Conservation (phyloP, 2,329 filamentous ascomycete genomes). For the Periconia sp. region DNA sequence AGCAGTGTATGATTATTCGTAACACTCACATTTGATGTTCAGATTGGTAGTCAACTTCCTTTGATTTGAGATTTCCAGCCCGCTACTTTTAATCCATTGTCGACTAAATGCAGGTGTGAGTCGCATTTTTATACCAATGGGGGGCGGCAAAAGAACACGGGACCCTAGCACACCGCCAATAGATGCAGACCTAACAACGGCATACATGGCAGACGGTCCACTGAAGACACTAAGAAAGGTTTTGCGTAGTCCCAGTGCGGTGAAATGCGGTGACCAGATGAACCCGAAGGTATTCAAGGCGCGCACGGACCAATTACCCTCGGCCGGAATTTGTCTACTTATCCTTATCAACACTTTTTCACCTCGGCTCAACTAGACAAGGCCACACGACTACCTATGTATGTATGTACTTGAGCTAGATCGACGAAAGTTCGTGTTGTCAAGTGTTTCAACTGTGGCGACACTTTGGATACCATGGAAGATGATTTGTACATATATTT, state of each 20-base stretch:
- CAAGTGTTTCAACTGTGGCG: too few relatives aligned
- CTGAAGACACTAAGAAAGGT: neutral
- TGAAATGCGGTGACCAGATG: neutral
- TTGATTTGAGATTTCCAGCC: neutral
- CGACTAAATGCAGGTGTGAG: neutral
- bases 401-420: neutral
- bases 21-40: neutral
- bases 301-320: constrained; percentile 3
- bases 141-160: constrained; percentile 81
- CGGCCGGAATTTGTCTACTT: neutral
- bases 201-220: constrained; percentile 4
- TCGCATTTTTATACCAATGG: constrained; percentile 3
- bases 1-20: too few relatives aligned
- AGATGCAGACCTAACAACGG: constrained; percentile 16
- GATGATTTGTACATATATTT: too few relatives aligned
- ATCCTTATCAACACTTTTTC: neutral
- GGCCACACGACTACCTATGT: neutral
- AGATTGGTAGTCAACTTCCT: neutral
- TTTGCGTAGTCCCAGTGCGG: neutral
- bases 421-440: too few relatives aligned
- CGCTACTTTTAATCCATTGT: neutral
- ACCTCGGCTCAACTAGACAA: constrained; percentile 4
- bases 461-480: too few relatives aligned
- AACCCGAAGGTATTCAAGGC: neutral
- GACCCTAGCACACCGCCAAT: constrained; percentile 1